Evolutionary conservation across 106 monocot genomes (phyloP), one percentile per base, ranked within the genome.

Genomic region (Gastrodia elata): DNA sequence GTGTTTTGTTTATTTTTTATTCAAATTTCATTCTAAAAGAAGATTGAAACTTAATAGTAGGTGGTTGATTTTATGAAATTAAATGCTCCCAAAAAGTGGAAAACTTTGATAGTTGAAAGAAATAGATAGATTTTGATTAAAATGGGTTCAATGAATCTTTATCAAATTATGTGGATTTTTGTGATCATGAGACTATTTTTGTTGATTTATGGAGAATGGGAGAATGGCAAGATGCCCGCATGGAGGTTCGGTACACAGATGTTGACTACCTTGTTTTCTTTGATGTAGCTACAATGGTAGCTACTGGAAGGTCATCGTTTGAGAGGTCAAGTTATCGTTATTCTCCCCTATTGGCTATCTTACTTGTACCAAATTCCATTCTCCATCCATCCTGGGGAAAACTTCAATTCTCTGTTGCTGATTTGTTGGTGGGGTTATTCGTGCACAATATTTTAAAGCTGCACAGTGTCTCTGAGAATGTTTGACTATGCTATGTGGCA

Each of bases 211-310:
- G 91, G n/a, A n/a, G n/a, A n/a, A n/a, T n/a, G n/a, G 94, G 94
- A 30, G 90, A 91, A 70, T 94, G 88, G 94, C 91, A 94, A 77
- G 94, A 94, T 28, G 68, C 84, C 10, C 81, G 88, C 84, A 88
- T 94, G 84, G 88, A 86, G 80, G 94, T 94, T n/a, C 82, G 83
- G 37, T 94, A 91, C 78, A 90, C 94, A n/a, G 90, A 90, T 74
- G 82, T 94, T n/a, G 90, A 90, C 78, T 91, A 94, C 80, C 75
- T 88, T 43, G 90, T 94, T 15, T 94, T 94, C 82, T 93, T 90
- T 36, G 93, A 94, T 44, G 93, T 87, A 9, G 87, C 93, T 8
- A 77, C 83, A 4, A 72, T 90, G 41, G 85, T 85, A 1, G 79
- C 82, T 33, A 44, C 71, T 20, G 85, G 83, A 7, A 74, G 77